Evolutionary conservation across 352 stramenopile species (phyloP).

Genomic region (Phytophthora multivora): DNA sequence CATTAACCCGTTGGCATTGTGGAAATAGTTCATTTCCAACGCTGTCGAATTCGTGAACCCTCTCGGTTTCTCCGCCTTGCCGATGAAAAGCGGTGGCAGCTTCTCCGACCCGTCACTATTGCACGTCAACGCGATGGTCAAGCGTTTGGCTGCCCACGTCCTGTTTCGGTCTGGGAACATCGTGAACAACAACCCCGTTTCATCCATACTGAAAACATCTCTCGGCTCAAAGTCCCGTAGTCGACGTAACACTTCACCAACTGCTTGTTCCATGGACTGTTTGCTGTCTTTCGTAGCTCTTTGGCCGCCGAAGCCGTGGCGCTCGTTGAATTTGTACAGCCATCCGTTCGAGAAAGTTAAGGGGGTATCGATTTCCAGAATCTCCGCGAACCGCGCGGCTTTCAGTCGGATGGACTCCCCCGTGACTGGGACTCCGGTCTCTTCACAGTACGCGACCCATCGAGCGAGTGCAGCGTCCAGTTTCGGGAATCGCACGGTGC

Average conservation of each 20-base stretch:
- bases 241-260: slow-evolving; percentile 20
- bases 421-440: slow-evolving; percentile 25
- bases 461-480: slow-evolving; percentile 29
- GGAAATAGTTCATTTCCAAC: slow-evolving; percentile 33
- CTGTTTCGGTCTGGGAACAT: slow-evolving; percentile 27
- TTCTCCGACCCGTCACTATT: slow-evolving; percentile 46
- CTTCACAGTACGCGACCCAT: slow-evolving; percentile 38
- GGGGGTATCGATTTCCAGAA: slow-evolving; percentile 26
- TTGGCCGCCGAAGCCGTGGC: slow-evolving; percentile 25
- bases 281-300: slow-evolving; percentile 15
- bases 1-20: slow-evolving; percentile 37
- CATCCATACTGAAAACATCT: slow-evolving; percentile 36
- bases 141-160: slow-evolving; percentile 27
- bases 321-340: slow-evolving; percentile 42
- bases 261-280: slow-evolving; percentile 1
- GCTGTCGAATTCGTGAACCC: slow-evolving; percentile 24
- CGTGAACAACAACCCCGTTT: slow-evolving; percentile 31
- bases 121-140: slow-evolving; percentile 31
- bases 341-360: slow-evolving; percentile 37
- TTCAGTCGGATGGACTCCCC: slow-evolving; percentile 30
- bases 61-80: slow-evolving; percentile 35
- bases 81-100: slow-evolving; percentile 37
- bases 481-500: slow-evolving; percentile 29
- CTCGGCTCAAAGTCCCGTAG: slow-evolving; percentile 13
- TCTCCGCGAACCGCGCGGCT: slow-evolving; percentile 22